A percentile compares a stretch with the other conserved stretches of the same genome.
Evolutionary conservation across 495 filamentous ascomycete species (phyloP).

Genomic region (Podospora didyma): DNA sequence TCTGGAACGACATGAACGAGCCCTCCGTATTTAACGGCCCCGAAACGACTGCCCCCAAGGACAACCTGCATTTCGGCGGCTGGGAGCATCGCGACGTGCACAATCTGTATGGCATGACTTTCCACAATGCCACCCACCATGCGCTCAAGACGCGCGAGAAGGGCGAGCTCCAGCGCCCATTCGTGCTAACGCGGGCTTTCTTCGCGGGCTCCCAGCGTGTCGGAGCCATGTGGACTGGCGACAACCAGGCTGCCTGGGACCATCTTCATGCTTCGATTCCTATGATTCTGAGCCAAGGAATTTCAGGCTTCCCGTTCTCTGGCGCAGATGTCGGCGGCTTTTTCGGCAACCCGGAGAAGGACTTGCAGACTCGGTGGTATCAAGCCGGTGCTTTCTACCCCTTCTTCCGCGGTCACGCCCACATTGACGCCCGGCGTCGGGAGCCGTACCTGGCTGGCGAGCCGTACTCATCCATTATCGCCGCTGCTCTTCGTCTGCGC

Average conservation of each 20-base stretch:
- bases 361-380: slow-evolving; percentile 91
- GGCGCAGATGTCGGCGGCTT: slow-evolving; percentile 97
- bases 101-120: slow-evolving; percentile 90
- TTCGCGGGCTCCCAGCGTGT: slow-evolving; percentile 84
- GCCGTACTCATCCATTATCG: slow-evolving; percentile 81
- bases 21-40: slow-evolving; percentile 98
- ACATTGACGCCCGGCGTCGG: slow-evolving; percentile 89
- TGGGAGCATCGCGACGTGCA: slow-evolving; percentile 98
- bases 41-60: slow-evolving; percentile 96
- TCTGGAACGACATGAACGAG: slow-evolving; percentile 99
- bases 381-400: slow-evolving; percentile 96
- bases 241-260: slow-evolving; percentile 92
- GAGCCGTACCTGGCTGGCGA: slow-evolving; percentile 88
- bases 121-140: slow-evolving; percentile 87
- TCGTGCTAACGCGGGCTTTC: slow-evolving; percentile 89
- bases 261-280: slow-evolving; percentile 81
- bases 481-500: slow-evolving; percentile 78
- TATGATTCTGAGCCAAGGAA: slow-evolving; percentile 89
- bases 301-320: slow-evolving; percentile 88
- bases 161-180: slow-evolving; percentile 72
- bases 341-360: slow-evolving; percentile 92
- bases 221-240: slow-evolving; percentile 97
- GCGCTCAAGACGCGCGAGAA: slow-evolving; percentile 76
- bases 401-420: slow-evolving; percentile 97
- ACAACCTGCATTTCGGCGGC: slow-evolving; percentile 84